Percentiles rank a stretch among this genome's conserved stretches.
Evolutionary conservation across 2,329 filamentous ascomycete species (phyloP).

Genomic region (Aspergillus eucalypticola): DNA sequence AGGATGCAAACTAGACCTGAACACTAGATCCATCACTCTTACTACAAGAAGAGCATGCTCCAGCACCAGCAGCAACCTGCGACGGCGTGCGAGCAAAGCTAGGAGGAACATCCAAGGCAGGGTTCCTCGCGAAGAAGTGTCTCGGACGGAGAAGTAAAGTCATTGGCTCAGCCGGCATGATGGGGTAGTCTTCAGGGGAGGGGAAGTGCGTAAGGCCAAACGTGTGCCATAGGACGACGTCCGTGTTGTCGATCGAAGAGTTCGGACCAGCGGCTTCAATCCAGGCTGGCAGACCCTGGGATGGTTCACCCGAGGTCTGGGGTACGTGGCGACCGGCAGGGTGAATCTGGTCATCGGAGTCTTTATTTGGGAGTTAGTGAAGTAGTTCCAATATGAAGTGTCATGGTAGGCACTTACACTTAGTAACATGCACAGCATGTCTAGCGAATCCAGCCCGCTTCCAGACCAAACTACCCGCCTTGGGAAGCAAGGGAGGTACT

Average conservation of each 20-base stretch:
- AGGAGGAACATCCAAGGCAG: conserved; percentile 77
- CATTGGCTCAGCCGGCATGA: conserved; percentile 89
- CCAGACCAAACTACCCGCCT: conserved; percentile 79
- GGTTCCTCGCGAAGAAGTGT: conserved; percentile 81
- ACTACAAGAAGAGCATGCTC: conserved; percentile 34
- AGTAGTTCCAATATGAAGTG: not conserved
- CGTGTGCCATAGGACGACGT: conserved; percentile 90
- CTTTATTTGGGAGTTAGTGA: conserved; percentile 44
- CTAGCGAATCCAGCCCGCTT: conserved; percentile 85
- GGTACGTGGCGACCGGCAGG: conserved; percentile 85
- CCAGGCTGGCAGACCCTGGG: conserved; percentile 72
- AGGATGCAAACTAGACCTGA: conserved; percentile 26
- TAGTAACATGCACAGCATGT: conserved; percentile 85
- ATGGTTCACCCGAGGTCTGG: conserved; percentile 79
- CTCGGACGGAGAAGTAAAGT: conserved; percentile 74
- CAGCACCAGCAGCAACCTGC: conserved; percentile 56
- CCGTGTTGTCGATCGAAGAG: conserved; percentile 73
- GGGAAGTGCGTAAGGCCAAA: conserved; percentile 92
- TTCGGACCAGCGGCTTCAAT: conserved; percentile 64
- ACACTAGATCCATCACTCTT: conserved; percentile 44
- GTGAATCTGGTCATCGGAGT: conserved; percentile 78
- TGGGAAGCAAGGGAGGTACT: conserved; percentile 75
- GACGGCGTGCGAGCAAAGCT: conserved; percentile 72
- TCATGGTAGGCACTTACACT: conserved; percentile 61
- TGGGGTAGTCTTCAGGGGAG: conserved; percentile 82